A percentile compares a stretch with the other conserved stretches of the same genome.
Conservation (phyloP, 768 basidiomycete species). For the Porphyrellus cyaneotinctus region DNA sequence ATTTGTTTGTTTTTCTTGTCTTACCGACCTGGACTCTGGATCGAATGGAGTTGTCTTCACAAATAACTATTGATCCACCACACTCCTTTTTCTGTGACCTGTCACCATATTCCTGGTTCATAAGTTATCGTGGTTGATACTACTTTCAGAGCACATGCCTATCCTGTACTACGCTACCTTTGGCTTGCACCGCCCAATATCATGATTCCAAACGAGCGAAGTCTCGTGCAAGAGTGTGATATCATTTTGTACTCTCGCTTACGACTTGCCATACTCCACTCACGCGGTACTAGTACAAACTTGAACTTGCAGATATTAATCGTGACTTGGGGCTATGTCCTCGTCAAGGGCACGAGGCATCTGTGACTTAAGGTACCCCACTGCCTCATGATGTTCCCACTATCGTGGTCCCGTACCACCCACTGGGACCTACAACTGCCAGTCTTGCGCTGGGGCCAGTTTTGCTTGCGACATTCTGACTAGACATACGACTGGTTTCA, state of each 20-base stretch:
- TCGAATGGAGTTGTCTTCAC: background rate
- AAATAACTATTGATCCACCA: background rate
- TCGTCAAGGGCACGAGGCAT: conserved; percentile 7
- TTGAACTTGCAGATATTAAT: background rate
- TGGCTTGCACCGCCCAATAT: conserved; percentile 5
- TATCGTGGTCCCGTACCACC: background rate
- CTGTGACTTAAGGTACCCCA: conserved; percentile 5
- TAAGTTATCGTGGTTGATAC: conserved; percentile 24
- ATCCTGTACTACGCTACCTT: conserved; percentile 18
- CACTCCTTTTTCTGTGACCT: conserved; percentile 3
- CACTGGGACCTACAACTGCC: conserved; percentile 7
- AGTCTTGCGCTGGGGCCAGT: background rate
- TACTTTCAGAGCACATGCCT: conserved; percentile 2
- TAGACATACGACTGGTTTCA: background rate
- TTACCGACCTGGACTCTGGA: background rate
- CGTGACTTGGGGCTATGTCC: conserved; percentile 9
- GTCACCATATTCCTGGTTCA: conserved; percentile 4
- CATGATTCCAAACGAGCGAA: background rate
- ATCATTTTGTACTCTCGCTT: background rate
- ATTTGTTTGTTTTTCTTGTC: background rate
- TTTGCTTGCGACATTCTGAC: background rate
- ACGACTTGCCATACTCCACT: conserved; percentile 11
- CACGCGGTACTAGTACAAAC: no score
- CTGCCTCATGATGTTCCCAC: conserved; percentile 3
- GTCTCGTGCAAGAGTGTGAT: background rate